Conservation (phyloP, 1,284 basidiomycete genomes). For the Porodaedalea pini region DNA sequence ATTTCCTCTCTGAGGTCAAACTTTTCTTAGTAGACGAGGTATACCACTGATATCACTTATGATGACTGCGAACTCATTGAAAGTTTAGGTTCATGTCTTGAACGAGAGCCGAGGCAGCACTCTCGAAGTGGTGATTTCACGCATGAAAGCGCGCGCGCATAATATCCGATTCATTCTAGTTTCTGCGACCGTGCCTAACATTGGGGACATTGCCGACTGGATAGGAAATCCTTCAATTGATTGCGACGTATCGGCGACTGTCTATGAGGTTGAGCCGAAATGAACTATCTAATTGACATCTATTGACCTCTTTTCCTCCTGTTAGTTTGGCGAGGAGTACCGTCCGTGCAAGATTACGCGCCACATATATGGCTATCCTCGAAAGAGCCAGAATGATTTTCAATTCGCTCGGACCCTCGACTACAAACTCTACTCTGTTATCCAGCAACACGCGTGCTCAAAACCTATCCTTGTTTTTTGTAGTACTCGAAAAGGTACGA, state of each 20-base stretch:
- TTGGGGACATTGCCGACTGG: conserved; percentile 88
- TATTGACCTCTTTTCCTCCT: conserved; percentile 5
- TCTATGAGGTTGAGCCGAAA: conserved; percentile 60
- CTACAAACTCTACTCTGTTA: conserved; percentile 64
- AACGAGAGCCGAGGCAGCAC: conserved; percentile 88
- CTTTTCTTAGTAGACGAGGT: conserved; percentile 92
- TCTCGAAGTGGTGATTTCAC: conserved; percentile 87
- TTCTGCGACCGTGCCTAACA: conserved; percentile 93
- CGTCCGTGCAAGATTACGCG: conserved; percentile 80
- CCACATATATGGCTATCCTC: conserved; percentile 61
- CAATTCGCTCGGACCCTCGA: conserved; percentile 74
- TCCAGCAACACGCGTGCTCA: conserved; percentile 66
- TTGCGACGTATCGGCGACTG: conserved; percentile 46
- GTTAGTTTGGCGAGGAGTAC: conserved; percentile 93
- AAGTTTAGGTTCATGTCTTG: conserved; percentile 94
- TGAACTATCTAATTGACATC: not conserved
- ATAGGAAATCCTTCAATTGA: conserved; percentile 53
- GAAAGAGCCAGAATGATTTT: conserved; percentile 75
- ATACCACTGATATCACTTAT: conserved; percentile 20
- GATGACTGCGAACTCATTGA: too few species aligned
- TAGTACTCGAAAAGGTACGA: conserved; percentile 75
- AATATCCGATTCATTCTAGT: conserved; percentile 81
- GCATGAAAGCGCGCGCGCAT: conserved; percentile 81
- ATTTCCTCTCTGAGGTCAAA: conserved; percentile 64
- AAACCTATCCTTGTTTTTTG: conserved; percentile 87